Base-by-base conservation (phyloP, 2,329 filamentous ascomycete species). In the Aspergillus tanneri region DNA sequence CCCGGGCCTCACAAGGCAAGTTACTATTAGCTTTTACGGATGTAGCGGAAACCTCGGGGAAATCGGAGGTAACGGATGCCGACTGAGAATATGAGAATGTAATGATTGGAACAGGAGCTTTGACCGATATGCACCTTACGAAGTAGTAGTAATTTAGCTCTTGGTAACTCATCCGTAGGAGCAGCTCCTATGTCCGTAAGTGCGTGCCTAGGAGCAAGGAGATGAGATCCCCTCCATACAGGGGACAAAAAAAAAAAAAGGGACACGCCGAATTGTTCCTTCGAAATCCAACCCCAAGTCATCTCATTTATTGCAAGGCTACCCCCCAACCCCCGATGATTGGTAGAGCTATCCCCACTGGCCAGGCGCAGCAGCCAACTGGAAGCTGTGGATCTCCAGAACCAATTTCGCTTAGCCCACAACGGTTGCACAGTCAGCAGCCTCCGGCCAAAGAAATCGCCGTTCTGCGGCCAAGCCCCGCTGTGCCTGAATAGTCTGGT, bases 351-450 rank as follows among this genome's bases (percentile, higher is more conserved):
- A 8, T 37, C 50, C 56, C 61, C 56, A 48, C 50, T 27, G 46
- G 47, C 39, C 39, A 46, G 43, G 21, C 12, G 27, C 44, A 42
- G 27, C 36, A 49, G 43, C 63, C 63, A 67, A 67, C 55, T 32
- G 55, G 54, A 59, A 42, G 43, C 44, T 12, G 34, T 42, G 48
- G 50, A 59, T 60, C 57, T 57, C 46, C 57, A 53, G 28, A 47
- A 49, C 56, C 53, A 67, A 68, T 68, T 66, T 67, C 63, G 61
- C 59, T 65, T 63, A 60, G 47, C 22, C 59, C 50, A 59, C 55
- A 49, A 50, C 48, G 53, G 57, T 53, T 44, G 46, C 40, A 57
- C 55, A 54, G 52, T 50, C 47, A 54, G 24, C 48, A 46, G 16
- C 34, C 19, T 21, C 25, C n/a, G 47, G 35, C 58, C 55, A 58